A percentile compares a stretch with the other conserved stretches of the same genome.
phyloP scores from a whole-genome alignment of 148 eudicot genomes.

The Nepenthes mirabilis region DNA sequence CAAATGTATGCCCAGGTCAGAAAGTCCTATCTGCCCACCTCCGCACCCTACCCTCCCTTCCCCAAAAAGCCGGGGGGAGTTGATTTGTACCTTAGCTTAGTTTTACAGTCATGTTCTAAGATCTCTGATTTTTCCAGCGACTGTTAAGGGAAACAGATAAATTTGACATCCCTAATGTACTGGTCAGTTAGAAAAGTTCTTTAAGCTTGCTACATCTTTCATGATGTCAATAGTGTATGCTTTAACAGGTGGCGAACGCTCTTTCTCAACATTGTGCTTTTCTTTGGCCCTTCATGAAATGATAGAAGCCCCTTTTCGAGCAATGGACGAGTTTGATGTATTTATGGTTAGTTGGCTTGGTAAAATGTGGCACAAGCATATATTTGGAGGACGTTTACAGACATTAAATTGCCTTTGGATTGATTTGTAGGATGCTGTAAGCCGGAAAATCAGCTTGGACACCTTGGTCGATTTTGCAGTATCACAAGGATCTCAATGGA shows the following conservation, averaged over 20 bases:
- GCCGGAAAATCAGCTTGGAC: constrained; percentile 95
- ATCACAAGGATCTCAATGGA: constrained; percentile 88
- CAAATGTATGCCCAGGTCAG: too few relatives aligned
- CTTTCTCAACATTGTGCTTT: constrained; percentile 92
- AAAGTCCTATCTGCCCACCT: too few relatives aligned
- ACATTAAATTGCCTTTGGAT: constrained; percentile 1
- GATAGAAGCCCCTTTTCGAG: constrained; percentile 98
- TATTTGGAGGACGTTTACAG: background rate
- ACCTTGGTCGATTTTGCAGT: constrained; percentile 82
- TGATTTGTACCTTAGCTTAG: too few relatives aligned
- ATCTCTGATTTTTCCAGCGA: too few relatives aligned
- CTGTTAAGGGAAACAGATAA: too few relatives aligned
- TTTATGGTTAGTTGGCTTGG: constrained; percentile 54
- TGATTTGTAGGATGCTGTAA: constrained; percentile 78
- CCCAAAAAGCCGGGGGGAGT: too few relatives aligned
- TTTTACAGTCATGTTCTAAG: too few relatives aligned
- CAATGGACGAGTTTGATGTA: constrained; percentile 98
- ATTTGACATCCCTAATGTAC: background rate
- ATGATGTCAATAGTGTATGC: background rate
- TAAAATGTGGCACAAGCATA: background rate
- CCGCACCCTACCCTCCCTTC: too few relatives aligned
- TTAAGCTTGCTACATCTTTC: background rate
- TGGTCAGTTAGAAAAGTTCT: background rate
- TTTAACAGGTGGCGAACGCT: constrained; percentile 82
- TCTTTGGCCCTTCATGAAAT: constrained; percentile 93